Conservation (phyloP, 495 filamentous ascomycete genomes). For the Tuber melanosporum region DNA sequence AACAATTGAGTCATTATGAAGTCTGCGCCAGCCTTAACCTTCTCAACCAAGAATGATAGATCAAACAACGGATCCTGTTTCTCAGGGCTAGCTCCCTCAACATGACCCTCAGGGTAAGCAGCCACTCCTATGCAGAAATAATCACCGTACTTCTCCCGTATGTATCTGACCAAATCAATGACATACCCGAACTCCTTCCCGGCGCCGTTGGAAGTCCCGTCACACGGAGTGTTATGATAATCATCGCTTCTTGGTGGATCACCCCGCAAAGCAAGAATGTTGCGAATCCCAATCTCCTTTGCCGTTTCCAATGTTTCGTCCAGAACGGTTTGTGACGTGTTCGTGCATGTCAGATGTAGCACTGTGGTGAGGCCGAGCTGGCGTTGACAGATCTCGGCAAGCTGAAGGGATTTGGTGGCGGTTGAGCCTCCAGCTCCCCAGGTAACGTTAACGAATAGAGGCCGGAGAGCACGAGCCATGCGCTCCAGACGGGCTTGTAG, state of each 20-base stretch:
- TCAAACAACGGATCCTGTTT: slow-evolving; percentile 73
- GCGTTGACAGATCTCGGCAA: slow-evolving; percentile 91
- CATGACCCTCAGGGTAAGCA: slow-evolving; percentile 90
- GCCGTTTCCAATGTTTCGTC: slow-evolving; percentile 87
- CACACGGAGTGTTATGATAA: slow-evolving; percentile 50
- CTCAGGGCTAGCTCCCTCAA: slow-evolving; percentile 67
- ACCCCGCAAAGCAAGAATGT: slow-evolving; percentile 89
- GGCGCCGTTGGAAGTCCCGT: slow-evolving; percentile 21
- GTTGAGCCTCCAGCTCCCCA: slow-evolving; percentile 97
- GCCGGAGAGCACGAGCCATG: slow-evolving; percentile 83
- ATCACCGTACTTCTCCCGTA: slow-evolving; percentile 73
- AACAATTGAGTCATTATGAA: slow-evolving; percentile 99
- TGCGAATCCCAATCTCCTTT: slow-evolving; percentile 85
- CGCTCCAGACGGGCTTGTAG: slow-evolving; percentile 86
- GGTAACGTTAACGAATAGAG: slow-evolving; percentile 92
- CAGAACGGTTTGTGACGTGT: slow-evolving; percentile 81
- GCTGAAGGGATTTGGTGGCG: slow-evolving; percentile 77
- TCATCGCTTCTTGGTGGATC: slow-evolving; percentile 86
- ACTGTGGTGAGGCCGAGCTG: slow-evolving; percentile 90
- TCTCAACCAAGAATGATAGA: slow-evolving; percentile 84
- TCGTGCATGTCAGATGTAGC: slow-evolving; percentile 93
- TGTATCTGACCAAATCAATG: slow-evolving; percentile 83
- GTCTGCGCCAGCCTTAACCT: slow-evolving; percentile 84
- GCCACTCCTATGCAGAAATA: slow-evolving; percentile 97
- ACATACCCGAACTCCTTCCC: slow-evolving; percentile 85